These are phyloP conservation scores for Russula brevipes DNA, from an alignment of 768 basidiomycete species.

Conservation along the genomic window DNA sequence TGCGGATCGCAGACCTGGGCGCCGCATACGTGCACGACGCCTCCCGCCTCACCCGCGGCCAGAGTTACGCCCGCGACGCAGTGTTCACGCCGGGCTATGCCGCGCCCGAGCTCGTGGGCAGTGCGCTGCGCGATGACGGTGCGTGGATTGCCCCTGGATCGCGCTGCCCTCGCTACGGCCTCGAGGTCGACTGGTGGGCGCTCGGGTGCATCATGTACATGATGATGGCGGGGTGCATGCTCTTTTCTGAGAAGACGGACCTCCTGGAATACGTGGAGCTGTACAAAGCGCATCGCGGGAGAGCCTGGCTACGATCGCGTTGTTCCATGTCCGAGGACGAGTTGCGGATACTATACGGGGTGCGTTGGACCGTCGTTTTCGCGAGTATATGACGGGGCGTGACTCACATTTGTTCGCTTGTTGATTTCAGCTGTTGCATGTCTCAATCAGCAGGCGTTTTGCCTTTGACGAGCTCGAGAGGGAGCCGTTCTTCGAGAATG, in stretches of 20 bases:
- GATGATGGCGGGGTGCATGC: slow-evolving; percentile 21
- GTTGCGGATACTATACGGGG: slow-evolving; percentile 20
- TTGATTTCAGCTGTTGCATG: slow-evolving; percentile 13
- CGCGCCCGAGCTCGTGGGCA: slow-evolving; percentile 22
- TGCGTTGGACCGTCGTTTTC: not conserved
- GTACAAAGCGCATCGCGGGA: slow-evolving; percentile 15
- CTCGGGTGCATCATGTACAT: slow-evolving; percentile 26
- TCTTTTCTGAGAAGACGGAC: slow-evolving; percentile 22
- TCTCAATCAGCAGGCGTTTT: slow-evolving; percentile 20
- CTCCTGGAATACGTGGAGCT: slow-evolving; percentile 18
- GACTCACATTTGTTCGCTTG: not conserved
- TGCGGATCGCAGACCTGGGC: slow-evolving; percentile 24
- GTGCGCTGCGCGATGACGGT: slow-evolving; percentile 14
- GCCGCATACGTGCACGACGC: slow-evolving; percentile 21
- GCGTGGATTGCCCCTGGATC: slow-evolving; percentile 17
- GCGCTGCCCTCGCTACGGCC: slow-evolving; percentile 20
- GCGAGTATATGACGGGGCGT: not conserved
- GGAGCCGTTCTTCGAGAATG: slow-evolving; percentile 21
- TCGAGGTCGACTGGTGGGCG: slow-evolving; percentile 26
- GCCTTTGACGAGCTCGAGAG: slow-evolving; percentile 22
- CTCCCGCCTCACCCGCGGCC: slow-evolving; percentile 18
- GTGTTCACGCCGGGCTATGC: slow-evolving; percentile 24
- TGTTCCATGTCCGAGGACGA: slow-evolving; percentile 16
- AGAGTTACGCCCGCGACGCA: slow-evolving; percentile 20
- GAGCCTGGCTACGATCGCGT: slow-evolving; percentile 19